phyloP scores from a whole-genome alignment of 73 alveolate species.

The Stentor coeruleus region DNA sequence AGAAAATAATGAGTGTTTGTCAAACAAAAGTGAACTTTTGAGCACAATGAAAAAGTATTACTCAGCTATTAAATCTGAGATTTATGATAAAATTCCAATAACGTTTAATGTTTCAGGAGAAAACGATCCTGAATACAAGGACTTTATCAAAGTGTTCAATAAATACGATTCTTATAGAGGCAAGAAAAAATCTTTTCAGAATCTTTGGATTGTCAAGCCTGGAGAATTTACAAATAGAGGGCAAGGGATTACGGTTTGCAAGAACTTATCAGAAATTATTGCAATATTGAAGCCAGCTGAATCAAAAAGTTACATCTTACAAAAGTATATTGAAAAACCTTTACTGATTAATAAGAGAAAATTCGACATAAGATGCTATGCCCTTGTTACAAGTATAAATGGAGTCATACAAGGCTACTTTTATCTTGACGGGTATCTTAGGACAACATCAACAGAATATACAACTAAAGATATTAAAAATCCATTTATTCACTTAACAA shows the following conservation, averaged over 20 bases:
- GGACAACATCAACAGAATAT: constrained; percentile 59
- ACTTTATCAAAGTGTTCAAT: constrained; percentile 16
- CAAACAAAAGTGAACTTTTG: constrained; percentile 50
- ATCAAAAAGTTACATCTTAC: neutral
- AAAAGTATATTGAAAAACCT: constrained; percentile 66
- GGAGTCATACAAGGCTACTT: constrained; percentile 45
- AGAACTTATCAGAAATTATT: neutral
- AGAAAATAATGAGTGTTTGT: constrained; percentile 1
- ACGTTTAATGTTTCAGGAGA: constrained; percentile 18
- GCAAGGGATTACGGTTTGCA: neutral
- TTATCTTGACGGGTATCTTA: constrained; percentile 63
- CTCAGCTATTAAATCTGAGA: constrained; percentile 53
- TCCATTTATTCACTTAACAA: constrained; percentile 81
- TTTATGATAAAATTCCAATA: constrained; percentile 51
- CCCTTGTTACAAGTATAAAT: constrained; percentile 40
- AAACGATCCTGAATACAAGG: constrained; percentile 16
- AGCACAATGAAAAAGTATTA: constrained; percentile 59
- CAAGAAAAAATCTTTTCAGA: constrained; percentile 17
- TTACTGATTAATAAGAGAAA: constrained; percentile 46
- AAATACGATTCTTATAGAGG: neutral
- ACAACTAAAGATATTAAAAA: constrained; percentile 44
- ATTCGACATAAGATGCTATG: constrained; percentile 73
- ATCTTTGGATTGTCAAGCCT: constrained; percentile 2
- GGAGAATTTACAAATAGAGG: constrained; percentile 23
- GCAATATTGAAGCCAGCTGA: neutral